Conservation (phyloP, 768 basidiomycete genomes). For the Gelatoporia subvermispora region DNA sequence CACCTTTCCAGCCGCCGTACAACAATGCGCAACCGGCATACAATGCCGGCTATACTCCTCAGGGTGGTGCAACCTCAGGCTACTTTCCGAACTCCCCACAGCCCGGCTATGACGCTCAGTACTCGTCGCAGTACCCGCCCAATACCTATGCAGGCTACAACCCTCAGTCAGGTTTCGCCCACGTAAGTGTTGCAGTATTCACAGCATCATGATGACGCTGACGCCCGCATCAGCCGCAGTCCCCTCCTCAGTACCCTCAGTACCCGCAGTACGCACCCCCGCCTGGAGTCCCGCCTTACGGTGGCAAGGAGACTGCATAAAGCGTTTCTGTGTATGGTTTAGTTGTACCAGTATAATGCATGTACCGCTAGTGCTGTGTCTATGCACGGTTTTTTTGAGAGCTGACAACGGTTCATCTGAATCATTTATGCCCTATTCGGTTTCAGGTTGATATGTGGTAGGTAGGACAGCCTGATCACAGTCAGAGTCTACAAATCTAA, state of each 20-base stretch:
- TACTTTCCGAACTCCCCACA: constrained; percentile 1
- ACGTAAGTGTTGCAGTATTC: constrained; percentile 4
- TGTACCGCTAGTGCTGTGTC: background rate
- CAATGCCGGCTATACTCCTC: background rate
- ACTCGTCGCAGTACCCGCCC: constrained; percentile 12
- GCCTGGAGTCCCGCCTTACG: constrained; percentile 4
- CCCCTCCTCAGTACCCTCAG: constrained; percentile 1
- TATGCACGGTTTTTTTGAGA: background rate
- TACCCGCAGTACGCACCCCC: constrained; percentile 9
- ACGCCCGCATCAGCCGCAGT: background rate
- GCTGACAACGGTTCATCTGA: background rate
- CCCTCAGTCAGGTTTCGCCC: constrained; percentile 9
- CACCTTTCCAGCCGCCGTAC: constrained; percentile 4
- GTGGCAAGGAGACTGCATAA: background rate
- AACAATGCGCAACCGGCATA: constrained; percentile 1
- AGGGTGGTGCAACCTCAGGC: background rate
- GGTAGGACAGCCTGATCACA: too few species aligned
- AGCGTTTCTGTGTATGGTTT: background rate
- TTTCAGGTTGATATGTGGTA: too few species aligned
- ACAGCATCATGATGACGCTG: background rate
- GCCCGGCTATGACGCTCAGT: background rate
- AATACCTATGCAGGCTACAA: constrained; percentile 3
- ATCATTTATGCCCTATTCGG: too few species aligned
- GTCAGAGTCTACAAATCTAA: too few species aligned
- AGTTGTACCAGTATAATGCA: background rate